Percentiles rank a stretch among this genome's conserved stretches.
Conservation (phyloP, 192 early-diverging fungal genomes). For the Chytriomyces hyalinus region DNA sequence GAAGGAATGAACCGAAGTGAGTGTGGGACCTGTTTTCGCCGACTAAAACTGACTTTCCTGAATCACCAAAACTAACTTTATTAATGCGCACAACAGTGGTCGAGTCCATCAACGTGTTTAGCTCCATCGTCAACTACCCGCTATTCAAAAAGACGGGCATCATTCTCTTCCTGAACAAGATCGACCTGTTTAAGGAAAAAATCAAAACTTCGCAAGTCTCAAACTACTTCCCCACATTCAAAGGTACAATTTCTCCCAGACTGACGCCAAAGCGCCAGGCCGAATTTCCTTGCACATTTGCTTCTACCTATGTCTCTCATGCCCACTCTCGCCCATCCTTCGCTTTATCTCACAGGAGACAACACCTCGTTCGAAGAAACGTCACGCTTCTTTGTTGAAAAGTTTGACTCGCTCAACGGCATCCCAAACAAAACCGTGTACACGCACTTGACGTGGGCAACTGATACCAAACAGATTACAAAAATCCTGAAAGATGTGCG, state of each 20-base stretch:
- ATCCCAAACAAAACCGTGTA: too few relatives aligned
- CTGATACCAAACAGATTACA: background rate
- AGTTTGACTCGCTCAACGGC: background rate
- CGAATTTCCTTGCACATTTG: background rate
- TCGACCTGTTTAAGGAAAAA: slow-evolving; percentile 69
- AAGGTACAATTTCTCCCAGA: background rate
- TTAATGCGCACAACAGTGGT: too few relatives aligned
- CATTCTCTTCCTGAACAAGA: slow-evolving; percentile 93
- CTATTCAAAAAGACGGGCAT: slow-evolving; percentile 75
- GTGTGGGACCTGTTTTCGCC: background rate
- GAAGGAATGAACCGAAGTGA: slow-evolving; percentile 46
- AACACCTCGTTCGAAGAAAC: background rate
- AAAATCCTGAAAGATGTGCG: background rate
- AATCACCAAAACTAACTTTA: too few relatives aligned
- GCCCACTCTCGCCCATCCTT: background rate
- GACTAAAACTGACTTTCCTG: too few relatives aligned
- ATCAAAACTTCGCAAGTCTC: slow-evolving; percentile 48
- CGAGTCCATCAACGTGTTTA: too few relatives aligned
- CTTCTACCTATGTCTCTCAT: background rate
- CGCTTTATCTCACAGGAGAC: slow-evolving; percentile 44
- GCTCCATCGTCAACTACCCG: too few relatives aligned
- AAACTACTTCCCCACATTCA: slow-evolving; percentile 30
- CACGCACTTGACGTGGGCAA: background rate
- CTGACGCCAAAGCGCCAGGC: background rate
- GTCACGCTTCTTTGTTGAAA: background rate